A percentile compares a stretch with the other conserved stretches of the same genome.
These are phyloP conservation scores for Akanthomyces dipterigenus DNA, from an alignment of 2,329 filamentous ascomycete genomes.

Conservation along the genomic window DNA sequence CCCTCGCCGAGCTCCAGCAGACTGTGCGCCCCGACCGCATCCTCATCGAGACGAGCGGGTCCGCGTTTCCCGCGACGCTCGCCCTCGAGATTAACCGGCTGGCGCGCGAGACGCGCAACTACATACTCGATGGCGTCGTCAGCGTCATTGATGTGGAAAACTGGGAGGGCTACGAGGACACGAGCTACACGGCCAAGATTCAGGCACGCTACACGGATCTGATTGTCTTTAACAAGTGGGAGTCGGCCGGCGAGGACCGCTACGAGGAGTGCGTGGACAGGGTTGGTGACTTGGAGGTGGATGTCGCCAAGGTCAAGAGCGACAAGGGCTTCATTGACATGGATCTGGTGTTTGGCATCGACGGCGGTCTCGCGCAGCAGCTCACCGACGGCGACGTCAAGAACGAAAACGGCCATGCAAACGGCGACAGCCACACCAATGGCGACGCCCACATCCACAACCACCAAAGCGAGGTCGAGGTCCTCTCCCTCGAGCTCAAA, in stretches of 20 bases:
- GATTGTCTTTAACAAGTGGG: slow-evolving; percentile 92
- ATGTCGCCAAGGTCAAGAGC: slow-evolving; percentile 79
- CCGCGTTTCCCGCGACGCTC: slow-evolving; percentile 79
- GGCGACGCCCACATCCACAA: slow-evolving; percentile 32
- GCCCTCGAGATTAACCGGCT: slow-evolving; percentile 86
- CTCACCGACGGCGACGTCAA: slow-evolving; percentile 36
- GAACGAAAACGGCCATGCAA: slow-evolving; percentile 19
- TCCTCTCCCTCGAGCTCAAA: slow-evolving; percentile 70
- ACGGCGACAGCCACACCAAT: slow-evolving; percentile 17
- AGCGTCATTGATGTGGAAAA: slow-evolving; percentile 93
- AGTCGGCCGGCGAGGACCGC: slow-evolving; percentile 62
- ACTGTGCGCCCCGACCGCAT: slow-evolving; percentile 66
- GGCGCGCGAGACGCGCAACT: slow-evolving; percentile 59
- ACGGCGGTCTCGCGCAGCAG: slow-evolving; percentile 65
- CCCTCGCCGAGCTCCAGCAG: slow-evolving; percentile 65
- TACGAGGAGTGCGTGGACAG: slow-evolving; percentile 75
- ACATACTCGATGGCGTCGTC: slow-evolving; percentile 78
- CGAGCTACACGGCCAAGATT: slow-evolving; percentile 78
- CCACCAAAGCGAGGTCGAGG: slow-evolving; percentile 85
- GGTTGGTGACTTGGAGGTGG: slow-evolving; percentile 72
- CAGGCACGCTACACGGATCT: slow-evolving; percentile 88
- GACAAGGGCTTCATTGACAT: slow-evolving; percentile 71
- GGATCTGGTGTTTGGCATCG: slow-evolving; percentile 78
- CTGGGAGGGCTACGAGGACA: slow-evolving; percentile 88
- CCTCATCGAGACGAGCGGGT: slow-evolving; percentile 87